These are phyloP conservation scores for Stephania cephalantha DNA, from an alignment of 164 flowering plant species.

Conservation along the genomic window DNA sequence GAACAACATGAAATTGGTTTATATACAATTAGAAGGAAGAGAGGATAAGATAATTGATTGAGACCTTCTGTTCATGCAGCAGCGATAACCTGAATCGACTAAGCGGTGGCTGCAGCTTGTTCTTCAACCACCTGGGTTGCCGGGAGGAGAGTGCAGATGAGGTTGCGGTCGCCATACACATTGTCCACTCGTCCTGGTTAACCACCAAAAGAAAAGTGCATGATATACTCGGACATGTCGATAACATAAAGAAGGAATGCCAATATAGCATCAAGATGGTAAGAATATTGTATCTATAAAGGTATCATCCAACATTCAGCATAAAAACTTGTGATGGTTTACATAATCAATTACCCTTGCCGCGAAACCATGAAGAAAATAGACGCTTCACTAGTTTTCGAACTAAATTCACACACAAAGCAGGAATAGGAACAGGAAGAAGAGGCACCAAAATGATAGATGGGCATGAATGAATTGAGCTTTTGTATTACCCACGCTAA, in stretches of 20 bases:
- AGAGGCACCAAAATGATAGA: neutral
- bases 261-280: neutral
- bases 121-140: conserved; percentile 66
- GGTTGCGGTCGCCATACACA: conserved; percentile 96
- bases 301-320: neutral
- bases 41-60: neutral
- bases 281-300: neutral
- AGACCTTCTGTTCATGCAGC: neutral
- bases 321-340: neutral
- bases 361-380: neutral
- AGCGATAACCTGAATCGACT: conserved; percentile 9
- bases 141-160: conserved; percentile 83
- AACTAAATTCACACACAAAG: neutral
- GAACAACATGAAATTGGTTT: conserved; percentile 8
- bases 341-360: neutral
- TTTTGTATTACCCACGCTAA: neutral
- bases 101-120: conserved; percentile 78
- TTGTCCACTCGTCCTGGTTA: conserved; percentile 89
- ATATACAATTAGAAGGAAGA: conserved; percentile 16
- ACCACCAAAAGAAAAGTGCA: neutral
- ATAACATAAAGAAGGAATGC: neutral
- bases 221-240: neutral
- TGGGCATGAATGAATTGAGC: neutral
- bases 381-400: neutral
- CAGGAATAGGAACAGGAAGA: neutral